phyloP scores from a whole-genome alignment of 768 basidiomycete species.

The Russula ochroleuca region DNA sequence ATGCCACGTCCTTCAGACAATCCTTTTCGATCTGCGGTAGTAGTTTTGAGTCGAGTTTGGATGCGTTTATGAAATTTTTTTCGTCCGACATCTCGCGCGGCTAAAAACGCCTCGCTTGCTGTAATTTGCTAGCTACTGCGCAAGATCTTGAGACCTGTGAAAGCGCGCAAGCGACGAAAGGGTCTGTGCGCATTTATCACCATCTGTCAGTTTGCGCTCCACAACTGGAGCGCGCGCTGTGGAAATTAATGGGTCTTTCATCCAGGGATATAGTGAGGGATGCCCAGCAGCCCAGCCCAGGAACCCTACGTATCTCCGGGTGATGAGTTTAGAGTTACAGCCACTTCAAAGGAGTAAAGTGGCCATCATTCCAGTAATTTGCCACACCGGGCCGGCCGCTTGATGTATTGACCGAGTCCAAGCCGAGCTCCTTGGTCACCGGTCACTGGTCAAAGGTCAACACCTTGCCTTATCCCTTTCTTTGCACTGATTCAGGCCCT shows the following conservation, averaged over 20 bases:
- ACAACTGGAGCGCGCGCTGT: background rate
- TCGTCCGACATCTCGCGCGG: no score
- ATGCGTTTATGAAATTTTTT: no score
- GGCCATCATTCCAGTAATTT: background rate
- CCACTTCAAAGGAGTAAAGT: slow-evolving; percentile 10
- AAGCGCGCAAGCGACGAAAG: background rate
- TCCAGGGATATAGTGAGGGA: background rate
- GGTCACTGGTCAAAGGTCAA: no score
- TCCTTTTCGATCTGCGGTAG: no score
- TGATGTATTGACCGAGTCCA: background rate
- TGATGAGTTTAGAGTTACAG: slow-evolving; percentile 2
- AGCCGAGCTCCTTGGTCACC: no score
- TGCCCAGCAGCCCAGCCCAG: slow-evolving; percentile 2
- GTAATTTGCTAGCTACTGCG: no score
- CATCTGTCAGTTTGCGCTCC: background rate
- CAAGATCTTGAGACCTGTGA: background rate
- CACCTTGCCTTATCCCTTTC: background rate
- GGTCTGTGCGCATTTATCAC: background rate
- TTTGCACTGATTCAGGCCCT: background rate
- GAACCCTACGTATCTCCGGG: slow-evolving; percentile 17
- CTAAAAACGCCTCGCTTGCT: no score
- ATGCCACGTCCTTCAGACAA: background rate
- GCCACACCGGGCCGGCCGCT: background rate
- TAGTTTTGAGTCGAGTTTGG: no score
- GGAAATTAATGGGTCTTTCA: slow-evolving; percentile 16